Evolutionary conservation across 495 filamentous ascomycete species (phyloP).

Genomic region (Durotheca rogersii): DNA sequence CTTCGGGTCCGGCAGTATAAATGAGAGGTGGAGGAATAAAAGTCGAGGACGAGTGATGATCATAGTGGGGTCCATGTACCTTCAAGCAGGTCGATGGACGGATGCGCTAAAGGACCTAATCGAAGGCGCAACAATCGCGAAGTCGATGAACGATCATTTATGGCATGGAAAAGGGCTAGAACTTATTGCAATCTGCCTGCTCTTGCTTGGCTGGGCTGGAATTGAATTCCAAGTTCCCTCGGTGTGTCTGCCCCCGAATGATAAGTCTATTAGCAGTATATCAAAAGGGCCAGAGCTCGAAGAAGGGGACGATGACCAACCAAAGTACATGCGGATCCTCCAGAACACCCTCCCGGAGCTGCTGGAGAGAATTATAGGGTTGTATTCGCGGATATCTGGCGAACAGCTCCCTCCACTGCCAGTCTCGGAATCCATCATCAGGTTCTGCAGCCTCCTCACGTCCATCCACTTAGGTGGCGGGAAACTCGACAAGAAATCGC

Average conservation of each 20-base stretch:
- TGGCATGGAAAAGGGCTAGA: conserved; percentile 98
- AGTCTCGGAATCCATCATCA: conserved; percentile 77
- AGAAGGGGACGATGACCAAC: conserved; percentile 43
- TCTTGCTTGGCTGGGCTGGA: conserved; percentile 82
- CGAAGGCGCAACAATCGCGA: conserved; percentile 75
- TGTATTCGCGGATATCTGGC: conserved; percentile 78
- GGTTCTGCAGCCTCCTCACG: conserved; percentile 72
- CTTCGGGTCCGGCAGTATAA: conserved; percentile 70
- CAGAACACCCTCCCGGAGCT: conserved; percentile 54
- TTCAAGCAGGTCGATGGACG: conserved; percentile 83
- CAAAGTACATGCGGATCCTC: conserved; percentile 46
- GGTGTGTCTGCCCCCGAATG: conserved; percentile 48
- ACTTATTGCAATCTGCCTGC: conserved; percentile 73
- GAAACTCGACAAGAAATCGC: conserved; percentile 61
- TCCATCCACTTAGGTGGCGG: conserved; percentile 69
- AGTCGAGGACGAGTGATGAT: conserved; percentile 79
- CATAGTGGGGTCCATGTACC: conserved; percentile 80
- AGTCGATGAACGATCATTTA: conserved; percentile 81
- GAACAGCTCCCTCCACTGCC: conserved; percentile 80
- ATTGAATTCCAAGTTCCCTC: conserved; percentile 80
- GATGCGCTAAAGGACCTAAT: conserved; percentile 85
- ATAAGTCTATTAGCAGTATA: conserved; percentile 45
- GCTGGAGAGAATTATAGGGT: conserved; percentile 75
- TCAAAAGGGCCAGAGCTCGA: conserved; percentile 51
- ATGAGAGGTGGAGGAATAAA: conserved; percentile 77